Conservation (phyloP, 2,329 filamentous ascomycete species). For the Phaeosphaeriaceae sp. region DNA sequence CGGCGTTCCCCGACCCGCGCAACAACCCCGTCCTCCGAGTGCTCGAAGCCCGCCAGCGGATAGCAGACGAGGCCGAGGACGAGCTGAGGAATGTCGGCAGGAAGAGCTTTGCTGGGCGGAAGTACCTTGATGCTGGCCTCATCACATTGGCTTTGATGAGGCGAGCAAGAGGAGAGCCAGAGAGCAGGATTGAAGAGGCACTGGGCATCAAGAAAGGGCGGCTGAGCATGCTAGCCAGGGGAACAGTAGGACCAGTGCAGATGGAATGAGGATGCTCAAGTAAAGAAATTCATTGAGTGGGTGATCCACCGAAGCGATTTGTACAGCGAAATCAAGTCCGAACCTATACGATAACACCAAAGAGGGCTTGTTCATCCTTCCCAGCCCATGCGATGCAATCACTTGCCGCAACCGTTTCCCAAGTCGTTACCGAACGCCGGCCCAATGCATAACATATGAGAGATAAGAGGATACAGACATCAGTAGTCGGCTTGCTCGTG, state of each 20-base stretch:
- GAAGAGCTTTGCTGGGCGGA: constrained; percentile 50
- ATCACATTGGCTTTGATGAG: constrained; percentile 49
- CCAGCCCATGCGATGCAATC: constrained; percentile 27
- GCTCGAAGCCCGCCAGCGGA: constrained; percentile 58
- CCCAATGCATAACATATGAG: constrained; percentile 21
- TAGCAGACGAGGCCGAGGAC: constrained; percentile 60
- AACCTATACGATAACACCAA: constrained; percentile 13
- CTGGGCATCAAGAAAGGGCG: constrained; percentile 43
- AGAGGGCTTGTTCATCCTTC: constrained; percentile 4
- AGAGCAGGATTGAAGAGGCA: constrained; percentile 39
- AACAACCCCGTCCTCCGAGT: constrained; percentile 63
- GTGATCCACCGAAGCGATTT: constrained; percentile 4
- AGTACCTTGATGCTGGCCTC: constrained; percentile 54
- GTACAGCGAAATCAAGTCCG: constrained; percentile 25
- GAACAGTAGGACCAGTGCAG: constrained; percentile 32
- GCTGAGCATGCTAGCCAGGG: constrained; percentile 33
- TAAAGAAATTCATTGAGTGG: constrained; percentile 7
- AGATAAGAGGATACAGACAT: constrained; percentile 14
- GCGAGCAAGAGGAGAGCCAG: constrained; percentile 34
- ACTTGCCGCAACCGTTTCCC: constrained; percentile 10
- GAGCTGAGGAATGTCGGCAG: constrained; percentile 58
- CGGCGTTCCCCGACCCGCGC: constrained; percentile 40
- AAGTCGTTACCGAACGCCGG: constrained; percentile 31
- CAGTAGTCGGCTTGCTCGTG: constrained; percentile 42
- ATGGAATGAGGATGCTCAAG: constrained; percentile 12